These are phyloP conservation scores for Beverwykella pulmonaria DNA, from an alignment of 495 filamentous ascomycete species.

Conservation along the genomic window DNA sequence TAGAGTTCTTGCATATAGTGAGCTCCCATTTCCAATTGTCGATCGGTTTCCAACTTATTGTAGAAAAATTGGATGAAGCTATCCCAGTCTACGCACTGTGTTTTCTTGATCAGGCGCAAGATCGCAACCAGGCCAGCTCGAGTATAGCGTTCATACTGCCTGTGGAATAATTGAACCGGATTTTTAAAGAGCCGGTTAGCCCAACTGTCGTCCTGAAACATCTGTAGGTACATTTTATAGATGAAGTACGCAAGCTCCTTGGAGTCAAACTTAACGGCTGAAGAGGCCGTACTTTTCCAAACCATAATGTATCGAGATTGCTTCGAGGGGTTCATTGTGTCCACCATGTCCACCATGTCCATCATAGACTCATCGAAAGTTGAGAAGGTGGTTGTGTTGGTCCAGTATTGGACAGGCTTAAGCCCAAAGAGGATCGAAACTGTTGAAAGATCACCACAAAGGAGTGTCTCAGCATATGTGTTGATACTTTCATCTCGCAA, in stretches of 20 bases:
- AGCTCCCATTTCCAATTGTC: not conserved
- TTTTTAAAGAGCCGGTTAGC: not conserved
- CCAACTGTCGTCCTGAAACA: conserved; percentile 4
- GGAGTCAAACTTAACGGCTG: not conserved
- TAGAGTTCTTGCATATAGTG: conserved; percentile 1
- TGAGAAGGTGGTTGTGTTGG: not conserved
- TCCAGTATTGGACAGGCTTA: conserved; percentile 7
- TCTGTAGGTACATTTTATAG: not conserved
- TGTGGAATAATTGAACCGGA: not conserved
- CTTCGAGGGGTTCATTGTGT: not conserved
- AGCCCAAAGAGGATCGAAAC: not conserved
- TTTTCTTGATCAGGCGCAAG: not conserved
- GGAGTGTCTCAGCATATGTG: not conserved
- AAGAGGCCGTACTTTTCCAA: not conserved
- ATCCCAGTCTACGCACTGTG: not conserved
- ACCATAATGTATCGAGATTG: not conserved
- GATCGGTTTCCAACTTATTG: not conserved
- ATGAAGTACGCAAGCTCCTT: not conserved
- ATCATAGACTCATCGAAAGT: not conserved
- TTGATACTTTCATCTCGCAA: not conserved
- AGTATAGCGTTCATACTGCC: not conserved
- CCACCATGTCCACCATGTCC: not conserved
- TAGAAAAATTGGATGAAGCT: not conserved
- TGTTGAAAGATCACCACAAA: conserved; percentile 8
- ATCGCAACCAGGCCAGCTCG: not conserved